A percentile compares a stretch with the other conserved stretches of the same genome.
Conservation (phyloP, 2,329 filamentous ascomycete species). For the Neofusicoccum cordaticola region DNA sequence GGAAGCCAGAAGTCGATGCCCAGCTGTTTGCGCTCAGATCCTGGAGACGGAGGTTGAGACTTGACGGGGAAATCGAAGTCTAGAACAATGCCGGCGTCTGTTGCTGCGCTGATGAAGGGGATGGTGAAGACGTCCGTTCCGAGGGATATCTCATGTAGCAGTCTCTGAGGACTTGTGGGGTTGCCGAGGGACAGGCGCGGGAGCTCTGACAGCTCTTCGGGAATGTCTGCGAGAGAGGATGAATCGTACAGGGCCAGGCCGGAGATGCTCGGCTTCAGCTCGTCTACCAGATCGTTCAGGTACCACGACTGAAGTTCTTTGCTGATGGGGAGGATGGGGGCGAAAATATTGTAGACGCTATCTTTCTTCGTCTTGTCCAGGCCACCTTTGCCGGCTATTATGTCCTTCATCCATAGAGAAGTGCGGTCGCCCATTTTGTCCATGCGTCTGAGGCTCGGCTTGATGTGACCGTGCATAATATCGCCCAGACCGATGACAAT, state of each 20-base stretch:
- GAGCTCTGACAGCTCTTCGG: conserved; percentile 58
- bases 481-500: conserved; percentile 78
- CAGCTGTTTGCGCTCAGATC: conserved; percentile 41
- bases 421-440: conserved; percentile 84
- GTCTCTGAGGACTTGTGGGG: conserved; percentile 68
- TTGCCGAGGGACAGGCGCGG: conserved; percentile 73
- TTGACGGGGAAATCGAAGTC: conserved; percentile 68
- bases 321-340: conserved; percentile 70
- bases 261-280: conserved; percentile 47
- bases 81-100: conserved; percentile 82
- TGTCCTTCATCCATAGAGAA: conserved; percentile 73
- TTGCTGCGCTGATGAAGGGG: conserved; percentile 69
- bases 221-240: conserved; percentile 65
- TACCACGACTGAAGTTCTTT: conserved; percentile 77
- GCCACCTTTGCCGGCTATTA: conserved; percentile 47
- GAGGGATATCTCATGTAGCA: conserved; percentile 71
- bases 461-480: conserved; percentile 55
- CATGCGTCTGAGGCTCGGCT: conserved; percentile 68
- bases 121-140: conserved; percentile 79
- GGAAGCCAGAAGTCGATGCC: conserved; percentile 75
- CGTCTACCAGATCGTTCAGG: conserved; percentile 67
- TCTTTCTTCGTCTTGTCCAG: conserved; percentile 25
- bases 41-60: conserved; percentile 15
- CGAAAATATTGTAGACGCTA: conserved; percentile 48
- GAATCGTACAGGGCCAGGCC: conserved; percentile 78